Conservation (phyloP, 305 asterid species). For the Striga hermonthica region DNA sequence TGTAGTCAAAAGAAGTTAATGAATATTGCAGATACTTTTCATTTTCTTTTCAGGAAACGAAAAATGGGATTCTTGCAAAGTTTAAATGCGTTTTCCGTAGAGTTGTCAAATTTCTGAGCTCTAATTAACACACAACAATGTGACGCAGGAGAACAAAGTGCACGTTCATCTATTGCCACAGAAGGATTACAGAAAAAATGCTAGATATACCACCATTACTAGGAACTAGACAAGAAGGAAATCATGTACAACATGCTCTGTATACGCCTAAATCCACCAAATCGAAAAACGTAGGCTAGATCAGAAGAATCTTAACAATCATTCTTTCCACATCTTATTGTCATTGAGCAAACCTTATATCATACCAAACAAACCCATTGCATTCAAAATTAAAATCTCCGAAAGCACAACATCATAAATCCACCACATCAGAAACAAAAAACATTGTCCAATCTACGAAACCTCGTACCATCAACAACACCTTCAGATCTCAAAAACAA, state of each 20-base stretch:
- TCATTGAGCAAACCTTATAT: no score
- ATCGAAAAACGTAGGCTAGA: neutral
- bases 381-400: neutral
- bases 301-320: neutral
- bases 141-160: no score
- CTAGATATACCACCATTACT: neutral
- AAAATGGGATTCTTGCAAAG: no score
- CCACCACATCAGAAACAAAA: neutral
- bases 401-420: slow-evolving; percentile 4
- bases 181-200: neutral
- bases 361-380: neutral
- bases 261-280: neutral
- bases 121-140: no score
- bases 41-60: no score
- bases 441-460: no score
- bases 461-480: no score
- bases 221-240: neutral
- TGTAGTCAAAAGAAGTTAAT: slow-evolving; percentile 30
- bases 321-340: no score
- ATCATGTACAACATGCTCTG: neutral
- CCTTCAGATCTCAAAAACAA: slow-evolving; percentile 10
- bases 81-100: no score
- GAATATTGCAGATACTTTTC: neutral
- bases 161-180: neutral
- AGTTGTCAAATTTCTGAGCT: no score